phyloP scores from a whole-genome alignment of 2,329 filamentous ascomycete genomes.

The Hypoxylon sp. region DNA sequence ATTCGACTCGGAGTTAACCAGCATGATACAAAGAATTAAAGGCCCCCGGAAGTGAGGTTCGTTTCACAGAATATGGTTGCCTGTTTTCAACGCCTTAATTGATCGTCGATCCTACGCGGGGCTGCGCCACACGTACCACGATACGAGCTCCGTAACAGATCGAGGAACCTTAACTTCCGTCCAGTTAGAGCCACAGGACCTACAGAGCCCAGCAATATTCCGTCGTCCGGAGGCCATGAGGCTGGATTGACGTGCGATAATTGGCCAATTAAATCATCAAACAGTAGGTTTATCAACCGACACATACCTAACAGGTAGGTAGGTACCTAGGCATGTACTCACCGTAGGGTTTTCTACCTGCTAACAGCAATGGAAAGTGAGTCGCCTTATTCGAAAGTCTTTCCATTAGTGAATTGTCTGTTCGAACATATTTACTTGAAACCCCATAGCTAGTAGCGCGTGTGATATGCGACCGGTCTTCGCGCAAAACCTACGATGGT shows the following conservation, averaged over 20 bases:
- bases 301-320: background rate
- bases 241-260: background rate
- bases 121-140: slow-evolving; percentile 7
- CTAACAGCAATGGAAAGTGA: background rate
- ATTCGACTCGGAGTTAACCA: background rate
- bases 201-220: too few species aligned
- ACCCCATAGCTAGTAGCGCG: background rate
- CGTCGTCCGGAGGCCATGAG: background rate
- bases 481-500: too few species aligned
- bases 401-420: background rate
- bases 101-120: slow-evolving; percentile 14
- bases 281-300: background rate
- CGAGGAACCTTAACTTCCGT: background rate
- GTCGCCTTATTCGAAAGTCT: background rate
- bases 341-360: background rate
- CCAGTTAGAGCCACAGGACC: background rate
- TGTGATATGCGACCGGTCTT: background rate
- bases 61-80: slow-evolving; percentile 4
- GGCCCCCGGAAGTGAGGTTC: background rate
- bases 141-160: slow-evolving; percentile 5
- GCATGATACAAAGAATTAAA: background rate
- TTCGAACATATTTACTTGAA: background rate
- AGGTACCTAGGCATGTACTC: too few species aligned
- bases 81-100: slow-evolving; percentile 2
- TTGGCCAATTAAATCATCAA: background rate